Base-by-base conservation (phyloP, 2,329 filamentous ascomycete species). In the Fusarium sp. region DNA sequence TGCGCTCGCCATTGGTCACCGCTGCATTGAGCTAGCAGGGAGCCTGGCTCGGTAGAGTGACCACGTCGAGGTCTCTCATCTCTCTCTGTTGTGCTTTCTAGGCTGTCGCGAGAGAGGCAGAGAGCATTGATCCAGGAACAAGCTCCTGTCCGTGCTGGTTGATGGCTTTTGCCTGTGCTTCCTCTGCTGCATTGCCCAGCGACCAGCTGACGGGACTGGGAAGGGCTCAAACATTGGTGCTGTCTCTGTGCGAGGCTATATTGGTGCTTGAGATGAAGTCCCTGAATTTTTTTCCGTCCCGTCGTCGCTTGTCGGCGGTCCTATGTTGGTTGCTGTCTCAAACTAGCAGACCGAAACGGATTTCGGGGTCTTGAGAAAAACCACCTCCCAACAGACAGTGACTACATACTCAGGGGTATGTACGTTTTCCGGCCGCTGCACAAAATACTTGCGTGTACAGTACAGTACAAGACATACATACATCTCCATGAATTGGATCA, bases 21-120 rank as follows among this genome's bases (percentile, higher is more conserved):
- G 57, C 53, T 53, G 76, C 76, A 80, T 80, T 77, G 76, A 78
- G 78, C 79, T 80, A 79, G 73, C 75, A 74, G 70, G 78, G 78
- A 67, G 36, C 67, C 63, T 60, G 58, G 59, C 49, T 52, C 53
- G 44, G 61, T 65, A 66, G 31, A 74, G 54, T 67, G 74, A 74
- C 71, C 62, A 58, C 42, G 55, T 54, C 39, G 39, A 67, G 50
- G 66, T 50, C 61, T 41, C 54, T 73, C 50, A 47, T 61, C 46
- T 63, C 49, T 71, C 49, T 46, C 44, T 68, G 29, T 27, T 58
- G 47, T 60, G 54, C 47, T 53, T 58, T 22, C 42, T 45, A 35
- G 58, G 49, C 35, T 46, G 38, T 65, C 38, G 41, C 35, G 53
- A 62, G 57, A 62, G 52, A 45, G 18, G 50, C 50, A 50, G 56